Evolutionary conservation across 495 filamentous ascomycete genomes (phyloP).

Genomic region (Lophium mytilinum): DNA sequence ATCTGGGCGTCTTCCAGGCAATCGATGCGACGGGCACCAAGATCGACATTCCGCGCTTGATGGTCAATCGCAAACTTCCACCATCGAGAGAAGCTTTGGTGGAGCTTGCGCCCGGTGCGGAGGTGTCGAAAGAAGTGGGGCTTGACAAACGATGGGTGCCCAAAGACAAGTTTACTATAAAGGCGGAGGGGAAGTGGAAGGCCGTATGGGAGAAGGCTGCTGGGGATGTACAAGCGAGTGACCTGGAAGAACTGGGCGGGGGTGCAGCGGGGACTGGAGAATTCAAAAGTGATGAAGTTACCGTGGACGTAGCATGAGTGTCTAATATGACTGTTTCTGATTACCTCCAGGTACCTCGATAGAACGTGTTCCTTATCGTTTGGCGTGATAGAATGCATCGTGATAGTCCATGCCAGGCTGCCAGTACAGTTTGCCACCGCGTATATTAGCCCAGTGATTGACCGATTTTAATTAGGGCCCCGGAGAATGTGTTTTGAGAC

Average conservation of each 20-base stretch:
- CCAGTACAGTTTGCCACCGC: neutral
- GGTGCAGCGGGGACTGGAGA: neutral
- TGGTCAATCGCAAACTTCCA: constrained; percentile 16
- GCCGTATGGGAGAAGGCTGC: constrained; percentile 17
- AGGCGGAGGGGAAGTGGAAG: constrained; percentile 5
- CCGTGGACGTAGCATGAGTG: neutral
- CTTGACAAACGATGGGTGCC: constrained; percentile 21
- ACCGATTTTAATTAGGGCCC: no score
- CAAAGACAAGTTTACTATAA: constrained; percentile 9
- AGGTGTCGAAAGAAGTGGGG: constrained; percentile 11
- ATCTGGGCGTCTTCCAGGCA: constrained; percentile 15
- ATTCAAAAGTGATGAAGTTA: constrained; percentile 10
- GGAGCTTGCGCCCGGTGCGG: constrained; percentile 12
- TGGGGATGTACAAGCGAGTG: constrained; percentile 5
- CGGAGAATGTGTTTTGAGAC: no score
- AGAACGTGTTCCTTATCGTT: no score
- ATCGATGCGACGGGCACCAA: constrained; percentile 9
- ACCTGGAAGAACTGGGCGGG: constrained; percentile 7
- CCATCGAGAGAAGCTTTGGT: constrained; percentile 11
- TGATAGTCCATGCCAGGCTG: neutral
- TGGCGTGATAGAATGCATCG: neutral
- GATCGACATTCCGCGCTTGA: constrained; percentile 5
- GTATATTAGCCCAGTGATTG: no score
- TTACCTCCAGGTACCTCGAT: no score
- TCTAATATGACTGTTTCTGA: neutral